Evolutionary conservation across 257 asterid species (phyloP).

Genomic region (Fraxinus americana): DNA sequence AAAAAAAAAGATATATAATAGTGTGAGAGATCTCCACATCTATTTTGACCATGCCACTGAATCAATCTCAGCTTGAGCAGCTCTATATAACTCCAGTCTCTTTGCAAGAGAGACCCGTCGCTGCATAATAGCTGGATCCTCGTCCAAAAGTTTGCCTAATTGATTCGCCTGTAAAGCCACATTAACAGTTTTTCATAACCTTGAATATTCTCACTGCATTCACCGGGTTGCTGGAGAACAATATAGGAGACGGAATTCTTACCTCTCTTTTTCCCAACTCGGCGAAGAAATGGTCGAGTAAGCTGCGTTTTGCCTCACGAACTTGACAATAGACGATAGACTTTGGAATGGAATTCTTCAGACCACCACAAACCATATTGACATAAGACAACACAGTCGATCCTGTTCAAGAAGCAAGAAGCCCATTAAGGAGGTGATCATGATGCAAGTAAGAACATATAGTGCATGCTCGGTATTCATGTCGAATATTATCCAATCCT

Average conservation of each 20-base stretch:
- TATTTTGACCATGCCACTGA: slow-evolving; percentile 96
- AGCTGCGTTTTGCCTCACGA: slow-evolving; percentile 96
- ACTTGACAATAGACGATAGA: slow-evolving; percentile 95
- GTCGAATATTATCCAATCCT: no score
- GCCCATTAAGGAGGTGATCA: background rate
- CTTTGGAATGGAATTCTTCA: slow-evolving; percentile 95
- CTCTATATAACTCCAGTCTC: slow-evolving; percentile 90
- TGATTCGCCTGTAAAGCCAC: slow-evolving; percentile 61
- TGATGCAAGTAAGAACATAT: background rate
- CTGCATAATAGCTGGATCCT: slow-evolving; percentile 96
- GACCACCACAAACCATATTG: slow-evolving; percentile 88
- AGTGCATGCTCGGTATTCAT: background rate
- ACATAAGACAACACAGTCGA: slow-evolving; percentile 87
- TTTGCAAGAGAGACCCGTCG: slow-evolving; percentile 74
- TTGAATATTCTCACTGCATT: background rate
- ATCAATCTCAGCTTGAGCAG: slow-evolving; percentile 94
- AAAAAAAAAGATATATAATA: background rate
- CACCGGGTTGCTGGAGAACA: background rate
- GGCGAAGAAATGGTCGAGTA: slow-evolving; percentile 91
- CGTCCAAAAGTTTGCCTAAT: slow-evolving; percentile 82
- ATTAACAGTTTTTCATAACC: background rate
- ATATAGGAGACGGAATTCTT: slow-evolving; percentile 3
- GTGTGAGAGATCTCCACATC: slow-evolving; percentile 24
- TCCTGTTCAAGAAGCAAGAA: slow-evolving; percentile 48
- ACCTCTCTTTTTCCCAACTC: slow-evolving; percentile 93